Evolutionary conservation across 2,329 filamentous ascomycete species (phyloP), one percentile per base, ranked within the genome.

Genomic region (Aspergillus texensis): DNA sequence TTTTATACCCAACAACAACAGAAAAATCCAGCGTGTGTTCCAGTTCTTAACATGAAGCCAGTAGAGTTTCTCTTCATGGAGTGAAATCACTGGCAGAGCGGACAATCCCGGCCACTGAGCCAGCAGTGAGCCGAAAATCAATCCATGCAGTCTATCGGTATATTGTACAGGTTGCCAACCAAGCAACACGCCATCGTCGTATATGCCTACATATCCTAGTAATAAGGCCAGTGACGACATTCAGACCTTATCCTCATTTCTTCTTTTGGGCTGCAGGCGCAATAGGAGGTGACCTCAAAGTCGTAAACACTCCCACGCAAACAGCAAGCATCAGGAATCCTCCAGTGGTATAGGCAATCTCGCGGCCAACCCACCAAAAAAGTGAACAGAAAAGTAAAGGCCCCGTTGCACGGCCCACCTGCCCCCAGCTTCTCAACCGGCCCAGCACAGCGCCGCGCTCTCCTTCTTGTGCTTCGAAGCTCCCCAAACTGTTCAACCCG

Each of bases 341-440:
- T 4, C 95, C 95, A 71, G 93, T 84, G 1, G 83, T 84, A 77
- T 98, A 99, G 2, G 95, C 95, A 12, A 89, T 85, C 74, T 96
- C 91, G 54, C 95, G 84, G 0, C 95, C 95, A 8, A 93, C 94
- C 95, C 95, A 99, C 95, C 95, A 99, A 81, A 99, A 99, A 61
- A 99, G 83, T 56, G 92, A 93, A 66, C 95, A 98, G 75, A 99
- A 99, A 41, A 96, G 80, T 5, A 99, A 77, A 0, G 95, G 95
- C 0, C 95, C 95, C 12, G 96, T 78, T 0, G 94, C 93, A 39
- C 95, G 86, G 3, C 95, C 95, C 4, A 94, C 85, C 82, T 99
- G 95, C 6, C 95, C 94, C 77, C 86, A 89, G 69, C 86, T 88
- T 32, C 95, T 85, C 70, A 98, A 85, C 62, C 92, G 89, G 4